Percentiles rank a stretch among this genome's conserved stretches.
Evolutionary conservation across 306 rosid genomes (phyloP).

Genomic region (Macrotyloma uniflorum): DNA sequence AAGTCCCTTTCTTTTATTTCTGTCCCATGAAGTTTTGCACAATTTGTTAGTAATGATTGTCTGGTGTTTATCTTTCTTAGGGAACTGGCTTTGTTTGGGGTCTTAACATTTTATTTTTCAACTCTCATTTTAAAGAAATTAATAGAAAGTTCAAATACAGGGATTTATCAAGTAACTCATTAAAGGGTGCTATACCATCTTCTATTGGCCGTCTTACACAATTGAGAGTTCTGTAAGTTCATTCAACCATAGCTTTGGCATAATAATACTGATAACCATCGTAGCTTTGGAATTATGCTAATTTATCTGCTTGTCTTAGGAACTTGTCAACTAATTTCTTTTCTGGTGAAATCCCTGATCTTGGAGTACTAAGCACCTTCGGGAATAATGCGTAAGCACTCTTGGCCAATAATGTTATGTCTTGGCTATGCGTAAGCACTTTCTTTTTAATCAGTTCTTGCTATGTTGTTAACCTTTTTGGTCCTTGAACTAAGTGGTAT

Average conservation of each 20-base stretch:
- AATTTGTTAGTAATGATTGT: neutral
- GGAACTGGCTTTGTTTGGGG: neutral
- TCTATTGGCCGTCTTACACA: conserved; percentile 80
- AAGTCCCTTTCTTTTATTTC: conserved; percentile 37
- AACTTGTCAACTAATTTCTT: conserved; percentile 93
- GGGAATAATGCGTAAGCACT: conserved; percentile 72
- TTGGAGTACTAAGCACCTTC: conserved; percentile 89
- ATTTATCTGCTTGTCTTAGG: conserved; percentile 57
- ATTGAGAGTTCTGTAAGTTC: conserved; percentile 71
- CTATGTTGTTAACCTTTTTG: neutral
- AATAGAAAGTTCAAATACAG: conserved; percentile 45
- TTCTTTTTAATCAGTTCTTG: neutral
- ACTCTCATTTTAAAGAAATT: conserved; percentile 17
- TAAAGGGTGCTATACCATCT: conserved; percentile 94
- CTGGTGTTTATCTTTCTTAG: neutral
- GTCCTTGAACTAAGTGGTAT: neutral
- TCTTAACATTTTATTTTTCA: neutral
- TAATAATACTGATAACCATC: conserved; percentile 4
- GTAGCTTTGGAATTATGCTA: neutral
- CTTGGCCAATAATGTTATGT: neutral
- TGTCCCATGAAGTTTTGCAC: neutral
- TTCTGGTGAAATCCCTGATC: conserved; percentile 91
- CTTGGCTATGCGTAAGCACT: too few species aligned
- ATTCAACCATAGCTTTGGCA: neutral
- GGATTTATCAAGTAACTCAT: conserved; percentile 84